phyloP scores from a whole-genome alignment of 2,329 filamentous ascomycete genomes.

The Volutella citrinella region DNA sequence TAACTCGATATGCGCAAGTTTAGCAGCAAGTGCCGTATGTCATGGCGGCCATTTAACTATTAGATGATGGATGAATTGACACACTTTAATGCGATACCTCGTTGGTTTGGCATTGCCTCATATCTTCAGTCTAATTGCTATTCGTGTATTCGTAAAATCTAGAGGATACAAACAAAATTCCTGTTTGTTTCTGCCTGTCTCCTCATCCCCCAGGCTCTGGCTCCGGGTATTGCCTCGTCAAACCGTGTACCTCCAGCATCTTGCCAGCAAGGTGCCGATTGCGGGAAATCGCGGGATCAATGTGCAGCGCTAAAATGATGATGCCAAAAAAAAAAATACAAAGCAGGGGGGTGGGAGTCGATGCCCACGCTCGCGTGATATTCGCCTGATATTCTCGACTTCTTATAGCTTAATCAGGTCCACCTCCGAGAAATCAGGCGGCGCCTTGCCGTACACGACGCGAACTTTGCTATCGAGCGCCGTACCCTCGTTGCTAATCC shows the following conservation, averaged over 20 bases:
- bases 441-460: constrained; percentile 80
- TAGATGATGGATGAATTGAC: no score
- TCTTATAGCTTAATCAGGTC: constrained; percentile 75
- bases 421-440: constrained; percentile 85
- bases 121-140: not conserved
- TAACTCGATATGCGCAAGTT: not conserved
- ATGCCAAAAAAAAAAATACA: constrained; percentile 4
- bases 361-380: no score
- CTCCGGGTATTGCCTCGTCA: constrained; percentile 10
- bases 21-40: no score
- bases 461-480: constrained; percentile 79
- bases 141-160: constrained; percentile 14
- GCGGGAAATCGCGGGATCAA: no score
- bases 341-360: no score
- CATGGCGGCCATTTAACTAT: no score
- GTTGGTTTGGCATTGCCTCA: no score
- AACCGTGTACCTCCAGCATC: constrained; percentile 8
- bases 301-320: no score
- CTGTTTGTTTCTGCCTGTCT: constrained; percentile 7
- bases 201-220: no score
- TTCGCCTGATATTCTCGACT: no score
- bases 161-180: constrained; percentile 5
- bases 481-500: constrained; percentile 92
- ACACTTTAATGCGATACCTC: no score
- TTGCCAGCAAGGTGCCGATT: constrained; percentile 19